Evolutionary conservation across 2,329 filamentous ascomycete species (phyloP).

Genomic region (Xylariomycetidae sp.): DNA sequence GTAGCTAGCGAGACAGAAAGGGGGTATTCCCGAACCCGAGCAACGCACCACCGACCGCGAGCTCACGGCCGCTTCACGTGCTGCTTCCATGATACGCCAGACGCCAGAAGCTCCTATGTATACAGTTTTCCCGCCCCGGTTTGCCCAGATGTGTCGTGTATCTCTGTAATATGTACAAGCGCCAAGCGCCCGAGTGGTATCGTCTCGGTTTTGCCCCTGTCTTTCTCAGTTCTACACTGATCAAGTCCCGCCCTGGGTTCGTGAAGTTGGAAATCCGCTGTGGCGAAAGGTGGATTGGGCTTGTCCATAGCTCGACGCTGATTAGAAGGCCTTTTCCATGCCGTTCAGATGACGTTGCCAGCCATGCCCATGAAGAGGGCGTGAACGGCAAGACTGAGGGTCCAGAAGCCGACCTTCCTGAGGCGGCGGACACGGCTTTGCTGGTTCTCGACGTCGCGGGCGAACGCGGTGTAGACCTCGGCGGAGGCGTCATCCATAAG

Average conservation of each 20-base stretch:
- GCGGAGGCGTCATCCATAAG: conserved; percentile 89
- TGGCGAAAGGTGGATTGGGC: no score
- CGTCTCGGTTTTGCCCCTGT: no score
- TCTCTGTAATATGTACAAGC: no score
- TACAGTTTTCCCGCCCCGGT: not conserved
- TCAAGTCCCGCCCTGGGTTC: no score
- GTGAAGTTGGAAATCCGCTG: no score
- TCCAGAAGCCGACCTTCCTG: conserved; percentile 97
- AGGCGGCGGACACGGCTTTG: conserved; percentile 79
- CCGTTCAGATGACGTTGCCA: conserved; percentile 59
- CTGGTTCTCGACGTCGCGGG: conserved; percentile 82
- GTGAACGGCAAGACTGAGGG: conserved; percentile 83
- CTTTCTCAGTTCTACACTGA: no score
- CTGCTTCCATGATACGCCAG: no score
- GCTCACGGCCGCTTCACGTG: no score
- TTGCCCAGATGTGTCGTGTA: no score
- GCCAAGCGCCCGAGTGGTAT: no score
- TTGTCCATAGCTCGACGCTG: not conserved
- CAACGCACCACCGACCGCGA: not conserved
- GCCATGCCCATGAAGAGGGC: conserved; percentile 93
- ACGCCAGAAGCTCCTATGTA: conserved; percentile 5
- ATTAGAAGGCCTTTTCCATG: no score
- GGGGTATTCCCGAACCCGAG: conserved; percentile 17
- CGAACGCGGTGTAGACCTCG: conserved; percentile 93
- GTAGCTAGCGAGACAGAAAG: conserved; percentile 2